Base-by-base conservation (phyloP, 352 stramenopile genomes). In the Globisporangium polare region DNA sequence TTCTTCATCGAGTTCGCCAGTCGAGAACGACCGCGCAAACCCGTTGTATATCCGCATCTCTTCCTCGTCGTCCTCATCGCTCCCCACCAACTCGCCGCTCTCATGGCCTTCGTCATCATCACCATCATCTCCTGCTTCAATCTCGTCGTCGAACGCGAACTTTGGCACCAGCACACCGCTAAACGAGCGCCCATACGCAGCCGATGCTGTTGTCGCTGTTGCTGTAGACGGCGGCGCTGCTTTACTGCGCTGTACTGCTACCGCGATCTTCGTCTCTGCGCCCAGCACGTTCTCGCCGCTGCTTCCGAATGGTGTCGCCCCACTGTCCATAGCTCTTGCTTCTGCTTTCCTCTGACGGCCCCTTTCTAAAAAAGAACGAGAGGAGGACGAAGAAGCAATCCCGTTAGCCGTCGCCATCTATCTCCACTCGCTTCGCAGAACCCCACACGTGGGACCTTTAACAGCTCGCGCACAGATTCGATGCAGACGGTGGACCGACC, bases 141-240 rank as follows among this genome's bases (percentile, higher is more conserved):
- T 33, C 1, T 56, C 54, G 4, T 67, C 62, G 5, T 67, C 62
- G 26, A 45, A 61, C 46, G 53, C 62, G n/a, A 58, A 67, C 46
- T 62, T 62, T 43, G 49, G 46, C 47, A 67, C 62, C n/a, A 67
- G 22, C 37, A 67, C 62, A 39, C 62, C 53, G 54, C 62, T 67
- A 33, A 59, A 59, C 37, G 62, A 67, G 33, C 62, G 53, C 53
- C 58, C 55, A 15, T 67, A 66, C 5, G 56, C 29, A 12, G 52
- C 42, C 9, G 13, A 17, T 8, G 43, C n/a, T n/a, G 49, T 9
- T 24, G 45, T 26, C n/a, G 22, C 26, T 35, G 22, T 22, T 10
- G 33, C 24, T n/a, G 39, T 24, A 17, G 60, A 37, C 15, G 33
- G 49, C 2, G 29, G 37, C 5, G 37, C 31, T 20, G 39, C 20